phyloP scores from a whole-genome alignment of 176 grass and related monocot genomes.

The Oryza punctata region DNA sequence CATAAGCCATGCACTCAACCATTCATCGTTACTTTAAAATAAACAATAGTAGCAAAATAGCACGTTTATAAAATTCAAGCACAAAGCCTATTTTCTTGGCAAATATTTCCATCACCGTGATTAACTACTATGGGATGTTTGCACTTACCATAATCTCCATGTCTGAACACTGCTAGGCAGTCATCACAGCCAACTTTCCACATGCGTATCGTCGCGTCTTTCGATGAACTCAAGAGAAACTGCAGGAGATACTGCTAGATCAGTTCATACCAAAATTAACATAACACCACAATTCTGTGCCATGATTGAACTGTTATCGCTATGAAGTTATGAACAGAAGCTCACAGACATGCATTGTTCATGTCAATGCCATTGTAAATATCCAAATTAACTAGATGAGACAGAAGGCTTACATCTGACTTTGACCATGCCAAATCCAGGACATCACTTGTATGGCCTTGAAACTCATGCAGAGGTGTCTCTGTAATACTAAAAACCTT shows the following conservation, averaged over 20 bases:
- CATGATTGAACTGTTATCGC: not conserved
- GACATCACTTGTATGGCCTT: constrained; percentile 65
- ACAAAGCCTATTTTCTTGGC: no score
- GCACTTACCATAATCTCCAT: constrained; percentile 68
- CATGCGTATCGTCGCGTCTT: constrained; percentile 79
- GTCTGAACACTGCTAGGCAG: constrained; percentile 68
- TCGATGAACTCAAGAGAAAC: constrained; percentile 77
- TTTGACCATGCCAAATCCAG: constrained; percentile 82
- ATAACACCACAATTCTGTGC: not conserved
- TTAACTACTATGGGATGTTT: not conserved
- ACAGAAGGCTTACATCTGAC: constrained; percentile 61
- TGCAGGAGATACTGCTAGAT: constrained; percentile 18
- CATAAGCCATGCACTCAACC: no score
- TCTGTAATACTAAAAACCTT: constrained; percentile 66
- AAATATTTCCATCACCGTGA: no score
- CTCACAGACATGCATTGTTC: no score
- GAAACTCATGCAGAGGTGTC: constrained; percentile 61
- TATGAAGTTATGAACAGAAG: no score
- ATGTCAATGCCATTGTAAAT: no score
- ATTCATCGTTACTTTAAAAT: no score
- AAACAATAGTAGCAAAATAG: no score
- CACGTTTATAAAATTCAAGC: no score
- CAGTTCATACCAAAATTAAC: constrained; percentile 8
- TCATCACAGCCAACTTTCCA: constrained; percentile 73
- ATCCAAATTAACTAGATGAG: not conserved